A percentile compares a stretch with the other conserved stretches of the same genome.
phyloP scores from a whole-genome alignment of 2,329 filamentous ascomycete genomes.

The Rhynchosporium graminicola region DNA sequence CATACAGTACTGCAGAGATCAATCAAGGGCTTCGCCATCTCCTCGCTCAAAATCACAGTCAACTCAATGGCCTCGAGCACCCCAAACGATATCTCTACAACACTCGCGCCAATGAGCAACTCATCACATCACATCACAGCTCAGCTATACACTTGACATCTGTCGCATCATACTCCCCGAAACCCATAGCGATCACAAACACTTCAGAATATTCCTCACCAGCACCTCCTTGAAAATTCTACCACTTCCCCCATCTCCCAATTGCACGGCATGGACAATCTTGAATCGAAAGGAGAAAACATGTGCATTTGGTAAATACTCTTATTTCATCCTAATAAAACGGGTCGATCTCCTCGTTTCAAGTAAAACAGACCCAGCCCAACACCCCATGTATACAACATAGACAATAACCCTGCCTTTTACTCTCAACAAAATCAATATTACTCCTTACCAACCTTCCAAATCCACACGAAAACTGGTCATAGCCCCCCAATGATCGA shows the following conservation, averaged over 20 bases:
- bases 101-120: background rate
- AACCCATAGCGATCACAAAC: background rate
- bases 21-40: too few relatives aligned
- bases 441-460: slow-evolving; percentile 18
- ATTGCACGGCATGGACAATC: background rate
- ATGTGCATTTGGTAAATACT: background rate
- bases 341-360: background rate
- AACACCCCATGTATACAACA: slow-evolving; percentile 23
- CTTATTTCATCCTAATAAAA: slow-evolving; percentile 13
- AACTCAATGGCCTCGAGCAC: background rate
- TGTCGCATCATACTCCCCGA: too few relatives aligned
- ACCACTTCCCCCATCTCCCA: background rate
- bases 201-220: background rate
- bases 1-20: too few relatives aligned
- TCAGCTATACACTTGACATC: too few relatives aligned
- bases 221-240: background rate
- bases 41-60: too few relatives aligned
- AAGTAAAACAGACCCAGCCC: slow-evolving; percentile 10
- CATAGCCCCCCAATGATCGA: slow-evolving; percentile 1
- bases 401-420: slow-evolving; percentile 22
- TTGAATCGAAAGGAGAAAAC: background rate
- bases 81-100: background rate
- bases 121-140: background rate
- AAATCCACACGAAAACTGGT: background rate
- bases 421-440: slow-evolving; percentile 19